phyloP scores from a whole-genome alignment of 768 basidiomycete species.

The Scleroderma citrinum region DNA sequence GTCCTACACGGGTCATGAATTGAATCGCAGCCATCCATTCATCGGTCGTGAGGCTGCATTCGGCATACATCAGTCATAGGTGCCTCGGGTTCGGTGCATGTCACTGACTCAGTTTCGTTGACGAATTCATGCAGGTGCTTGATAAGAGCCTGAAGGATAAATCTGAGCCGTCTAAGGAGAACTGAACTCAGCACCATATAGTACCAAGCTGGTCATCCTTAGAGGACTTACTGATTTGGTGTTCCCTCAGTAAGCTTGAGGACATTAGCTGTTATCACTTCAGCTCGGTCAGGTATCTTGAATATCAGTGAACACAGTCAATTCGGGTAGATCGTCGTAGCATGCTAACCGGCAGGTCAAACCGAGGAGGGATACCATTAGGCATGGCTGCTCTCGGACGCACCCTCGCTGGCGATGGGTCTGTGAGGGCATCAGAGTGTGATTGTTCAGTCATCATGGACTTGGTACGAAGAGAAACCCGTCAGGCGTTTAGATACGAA shows the following conservation, averaged over 20 bases:
- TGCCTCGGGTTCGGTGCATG: background rate
- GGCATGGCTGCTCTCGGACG: conserved; percentile 28
- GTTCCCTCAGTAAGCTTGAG: conserved; percentile 33
- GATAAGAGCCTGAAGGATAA: conserved; percentile 47
- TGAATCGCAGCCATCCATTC: conserved; percentile 85
- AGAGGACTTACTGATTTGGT: conserved; percentile 30
- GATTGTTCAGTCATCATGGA: no score
- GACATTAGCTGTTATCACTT: conserved; percentile 45
- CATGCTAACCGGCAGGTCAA: conserved; percentile 36
- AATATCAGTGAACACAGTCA: background rate
- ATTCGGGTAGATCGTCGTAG: background rate
- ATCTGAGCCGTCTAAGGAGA: conserved; percentile 33
- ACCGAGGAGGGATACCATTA: conserved; percentile 35
- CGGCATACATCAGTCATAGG: background rate
- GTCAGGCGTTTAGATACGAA: no score
- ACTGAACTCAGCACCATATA: background rate
- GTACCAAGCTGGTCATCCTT: background rate
- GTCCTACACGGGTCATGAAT: conserved; percentile 69
- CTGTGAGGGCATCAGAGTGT: no score
- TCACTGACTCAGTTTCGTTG: conserved; percentile 53
- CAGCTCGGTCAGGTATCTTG: conserved; percentile 43
- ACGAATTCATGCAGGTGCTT: conserved; percentile 72
- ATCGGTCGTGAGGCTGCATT: conserved; percentile 57
- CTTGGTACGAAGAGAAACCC: no score
- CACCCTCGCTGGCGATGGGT: no score